These are phyloP conservation scores for Pythium phragmiticola DNA, from an alignment of 352 stramenopile species.

Conservation along the genomic window DNA sequence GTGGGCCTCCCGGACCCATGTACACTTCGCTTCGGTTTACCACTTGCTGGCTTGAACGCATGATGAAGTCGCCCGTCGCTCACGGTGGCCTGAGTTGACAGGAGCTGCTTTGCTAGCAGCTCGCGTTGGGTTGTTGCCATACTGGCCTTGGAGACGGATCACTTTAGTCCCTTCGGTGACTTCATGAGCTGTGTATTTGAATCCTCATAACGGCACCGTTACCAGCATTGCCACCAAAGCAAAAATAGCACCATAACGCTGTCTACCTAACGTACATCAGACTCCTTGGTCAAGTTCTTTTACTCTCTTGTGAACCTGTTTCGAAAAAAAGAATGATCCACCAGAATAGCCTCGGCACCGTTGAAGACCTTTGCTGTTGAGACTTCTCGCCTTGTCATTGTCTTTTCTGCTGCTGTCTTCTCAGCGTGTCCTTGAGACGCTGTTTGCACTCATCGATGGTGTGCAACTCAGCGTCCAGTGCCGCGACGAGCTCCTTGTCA, in stretches of 20 bases:
- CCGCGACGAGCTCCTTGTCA: slow-evolving; percentile 29
- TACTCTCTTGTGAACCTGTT: not conserved
- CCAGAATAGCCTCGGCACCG: not conserved
- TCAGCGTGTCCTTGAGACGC: slow-evolving; percentile 59
- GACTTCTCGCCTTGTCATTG: not conserved
- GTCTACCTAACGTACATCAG: not conserved
- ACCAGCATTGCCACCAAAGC: not conserved
- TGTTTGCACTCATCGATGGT: slow-evolving; percentile 56
- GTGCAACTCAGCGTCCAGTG: slow-evolving; percentile 52
- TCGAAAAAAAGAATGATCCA: not conserved
- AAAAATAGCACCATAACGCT: not conserved
- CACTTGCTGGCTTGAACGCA: slow-evolving; percentile 17
- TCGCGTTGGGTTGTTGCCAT: slow-evolving; percentile 49
- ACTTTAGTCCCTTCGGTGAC: not conserved
- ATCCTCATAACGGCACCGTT: not conserved
- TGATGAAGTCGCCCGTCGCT: slow-evolving; percentile 1
- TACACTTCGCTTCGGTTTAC: not conserved
- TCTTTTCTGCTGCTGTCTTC: slow-evolving; percentile 22
- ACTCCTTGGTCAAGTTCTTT: not conserved
- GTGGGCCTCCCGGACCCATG: slow-evolving; percentile 19
- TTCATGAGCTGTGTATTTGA: not conserved
- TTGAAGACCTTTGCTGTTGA: not conserved
- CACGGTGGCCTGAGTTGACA: slow-evolving; percentile 27
- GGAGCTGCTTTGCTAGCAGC: slow-evolving; percentile 46
- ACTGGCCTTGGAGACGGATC: not conserved